These are phyloP conservation scores for Backusella macrospora DNA, from an alignment of 192 early-diverging fungal species.

Conservation along the genomic window DNA sequence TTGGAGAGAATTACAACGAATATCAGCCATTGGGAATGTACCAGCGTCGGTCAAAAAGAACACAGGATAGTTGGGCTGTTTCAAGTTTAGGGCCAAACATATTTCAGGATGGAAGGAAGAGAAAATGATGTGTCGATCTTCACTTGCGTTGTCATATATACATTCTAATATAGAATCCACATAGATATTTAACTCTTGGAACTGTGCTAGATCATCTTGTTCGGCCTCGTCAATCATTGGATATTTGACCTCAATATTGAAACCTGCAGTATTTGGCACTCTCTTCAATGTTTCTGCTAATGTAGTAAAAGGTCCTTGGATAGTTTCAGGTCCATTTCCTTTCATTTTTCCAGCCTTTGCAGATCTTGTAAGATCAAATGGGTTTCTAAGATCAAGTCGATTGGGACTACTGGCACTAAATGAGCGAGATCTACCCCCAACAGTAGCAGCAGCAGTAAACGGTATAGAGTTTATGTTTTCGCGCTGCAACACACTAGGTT, in stretches of 20 bases:
- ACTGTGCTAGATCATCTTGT: constrained; percentile 62
- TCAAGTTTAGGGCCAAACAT: constrained; percentile 80
- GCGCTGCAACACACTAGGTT: not conserved
- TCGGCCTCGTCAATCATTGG: constrained; percentile 91
- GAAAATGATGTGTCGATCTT: constrained; percentile 79
- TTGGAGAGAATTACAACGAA: constrained; percentile 78
- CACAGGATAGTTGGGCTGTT: constrained; percentile 85
- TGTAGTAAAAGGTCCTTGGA: constrained; percentile 85
- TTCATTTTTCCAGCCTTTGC: constrained; percentile 56
- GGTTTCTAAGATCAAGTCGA: not conserved
- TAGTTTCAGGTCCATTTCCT: constrained; percentile 77
- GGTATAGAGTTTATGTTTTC: not conserved
- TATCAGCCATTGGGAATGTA: constrained; percentile 70
- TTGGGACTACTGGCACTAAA: constrained; percentile 27
- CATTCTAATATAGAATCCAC: constrained; percentile 85
- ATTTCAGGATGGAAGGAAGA: constrained; percentile 92
- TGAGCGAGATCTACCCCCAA: constrained; percentile 47
- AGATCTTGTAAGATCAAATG: constrained; percentile 24
- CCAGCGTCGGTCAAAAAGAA: constrained; percentile 90
- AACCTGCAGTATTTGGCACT: constrained; percentile 78
- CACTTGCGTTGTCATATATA: constrained; percentile 62
- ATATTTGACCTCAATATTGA: constrained; percentile 97
- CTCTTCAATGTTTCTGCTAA: constrained; percentile 75
- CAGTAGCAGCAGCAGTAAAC: not conserved
- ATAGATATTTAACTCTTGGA: constrained; percentile 83